Evolutionary conservation across 345 rosid genomes (phyloP), one percentile per base, ranked within the genome.

Genomic region (Eutrema heterophyllum): DNA sequence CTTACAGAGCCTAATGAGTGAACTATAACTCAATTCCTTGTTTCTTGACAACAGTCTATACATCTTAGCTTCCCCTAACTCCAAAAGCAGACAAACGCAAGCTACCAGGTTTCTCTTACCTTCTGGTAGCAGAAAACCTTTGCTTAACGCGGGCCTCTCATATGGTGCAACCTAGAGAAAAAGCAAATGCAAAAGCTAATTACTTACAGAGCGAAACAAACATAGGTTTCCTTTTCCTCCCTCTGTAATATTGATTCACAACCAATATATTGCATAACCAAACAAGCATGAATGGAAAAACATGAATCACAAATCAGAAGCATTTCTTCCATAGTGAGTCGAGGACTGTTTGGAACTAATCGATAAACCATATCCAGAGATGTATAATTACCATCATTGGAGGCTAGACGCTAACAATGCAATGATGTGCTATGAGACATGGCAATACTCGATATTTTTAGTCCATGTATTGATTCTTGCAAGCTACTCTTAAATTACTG

Each of bases 71-170:
- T 26, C 44, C 9, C 41, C 52, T 4, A 69, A 63, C 51, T 75
- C 57, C 36, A 68, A 41, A 70, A 13, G 51, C 43, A 76, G 27
- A 56, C 55, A 30, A 76, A 18, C 21, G 12, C 49, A 76, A 32
- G 54, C 48, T 30, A 70, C 21, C 39, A 32, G 18, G 56, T 56
- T 66, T 67, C 43, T 48, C 79, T 63, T 65, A 88, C 97, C 87
- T 87, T 86, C 97, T 16, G 96, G 94, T 70, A 92, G 86, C 67
- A 92, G 59, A 81, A 83, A 92, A 26, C 97, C 96, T 85, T 92
- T 92, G 86, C 96, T 92, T 74, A 92, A 81, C 16, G 97, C 94
- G 39, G 96, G 97, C 75, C 97, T 89, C 86, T 92, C 97, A 58
- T 92, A 92, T 26, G 97, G 96, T 15, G 96, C 83, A 71, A 84